Evolutionary conservation across 495 filamentous ascomycete species (phyloP), one percentile per base, ranked within the genome.

Genomic region (Durotheca rogersii): DNA sequence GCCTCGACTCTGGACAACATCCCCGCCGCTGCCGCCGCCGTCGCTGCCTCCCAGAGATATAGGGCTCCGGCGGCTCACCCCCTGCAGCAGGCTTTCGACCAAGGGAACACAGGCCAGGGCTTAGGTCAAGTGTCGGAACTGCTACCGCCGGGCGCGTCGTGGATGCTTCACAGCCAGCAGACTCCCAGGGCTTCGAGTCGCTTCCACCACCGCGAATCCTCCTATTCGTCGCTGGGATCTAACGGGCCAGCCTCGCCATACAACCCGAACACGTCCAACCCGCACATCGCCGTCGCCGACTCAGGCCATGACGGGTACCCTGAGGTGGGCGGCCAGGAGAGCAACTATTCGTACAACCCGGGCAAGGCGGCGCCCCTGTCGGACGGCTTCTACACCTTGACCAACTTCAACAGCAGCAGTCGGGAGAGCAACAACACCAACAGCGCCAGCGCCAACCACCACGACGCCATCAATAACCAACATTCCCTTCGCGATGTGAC

Each of bases 141-240:
- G 53, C 76, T 77, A 73, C 71, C 70, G 62, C 67, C 72, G 37
- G 72, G 75, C 31, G 46, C 67, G 25, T 75, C 67, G 25, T 75
- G 70, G 71, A 40, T 67, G 39, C 50, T 62, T 35, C 55, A 57
- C 20, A 60, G 56, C 41, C 73, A 71, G 41, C 62, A 71, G 36
- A 75, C 70, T 19, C 68, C 70, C 11, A 67, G 70, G 61, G 66
- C 68, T 6, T 32, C 60, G 18, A 61, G 69, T 35, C 64, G 64
- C 4, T 57, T 73, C 31, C 77, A 81, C 53, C 68, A 76, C 35
- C 75, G 79, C 47, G 76, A 80, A 53, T 75, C 75, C 7, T 81
- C 78, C 17, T 67, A 75, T 30, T 81, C 79, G 0, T 80, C 79
- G 2, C 45, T 80, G 40, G 78, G 74, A n/a, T 81, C 78, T 1